A percentile compares a stretch with the other conserved stretches of the same genome.
Evolutionary conservation across 495 filamentous ascomycete species (phyloP).

Genomic region (Penicillium salamii): DNA sequence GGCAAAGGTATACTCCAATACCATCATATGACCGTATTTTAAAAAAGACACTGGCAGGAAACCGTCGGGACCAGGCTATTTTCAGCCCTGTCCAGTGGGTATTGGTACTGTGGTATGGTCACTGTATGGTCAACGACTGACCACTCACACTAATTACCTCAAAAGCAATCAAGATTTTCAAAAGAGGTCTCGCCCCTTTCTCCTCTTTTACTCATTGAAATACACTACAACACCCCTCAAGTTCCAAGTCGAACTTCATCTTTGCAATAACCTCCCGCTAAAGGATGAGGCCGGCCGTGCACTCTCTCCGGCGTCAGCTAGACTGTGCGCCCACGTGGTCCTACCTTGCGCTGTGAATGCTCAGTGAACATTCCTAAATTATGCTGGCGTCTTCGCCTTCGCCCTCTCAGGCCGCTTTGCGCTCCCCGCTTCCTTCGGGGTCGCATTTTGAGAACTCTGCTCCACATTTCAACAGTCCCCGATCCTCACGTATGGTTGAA

Average conservation of each 20-base stretch:
- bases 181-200: neutral
- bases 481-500: conserved; percentile 45
- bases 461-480: conserved; percentile 37
- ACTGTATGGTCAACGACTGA: conserved; percentile 1
- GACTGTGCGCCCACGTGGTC: conserved; percentile 48
- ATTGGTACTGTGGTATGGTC: neutral
- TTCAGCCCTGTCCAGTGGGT: too few relatives aligned
- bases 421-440: conserved; percentile 25
- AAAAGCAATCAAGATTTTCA: conserved; percentile 11
- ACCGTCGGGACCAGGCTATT: too few relatives aligned
- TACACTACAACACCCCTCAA: neutral
- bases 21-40: too few relatives aligned
- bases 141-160: conserved; percentile 7
- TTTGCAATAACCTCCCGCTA: too few relatives aligned
- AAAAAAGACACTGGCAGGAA: too few relatives aligned
- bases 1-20: too few relatives aligned
- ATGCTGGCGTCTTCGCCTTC: conserved; percentile 52
- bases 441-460: conserved; percentile 37
- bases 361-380: conserved; percentile 22
- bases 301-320: conserved; percentile 35
- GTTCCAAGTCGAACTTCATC: neutral
- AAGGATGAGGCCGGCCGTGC: conserved; percentile 32
- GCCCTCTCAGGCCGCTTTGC: conserved; percentile 39
- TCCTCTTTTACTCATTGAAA: neutral
- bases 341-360: conserved; percentile 27